phyloP scores from a whole-genome alignment of 2,329 filamentous ascomycete species.

The Cytospora paraplurivora region DNA sequence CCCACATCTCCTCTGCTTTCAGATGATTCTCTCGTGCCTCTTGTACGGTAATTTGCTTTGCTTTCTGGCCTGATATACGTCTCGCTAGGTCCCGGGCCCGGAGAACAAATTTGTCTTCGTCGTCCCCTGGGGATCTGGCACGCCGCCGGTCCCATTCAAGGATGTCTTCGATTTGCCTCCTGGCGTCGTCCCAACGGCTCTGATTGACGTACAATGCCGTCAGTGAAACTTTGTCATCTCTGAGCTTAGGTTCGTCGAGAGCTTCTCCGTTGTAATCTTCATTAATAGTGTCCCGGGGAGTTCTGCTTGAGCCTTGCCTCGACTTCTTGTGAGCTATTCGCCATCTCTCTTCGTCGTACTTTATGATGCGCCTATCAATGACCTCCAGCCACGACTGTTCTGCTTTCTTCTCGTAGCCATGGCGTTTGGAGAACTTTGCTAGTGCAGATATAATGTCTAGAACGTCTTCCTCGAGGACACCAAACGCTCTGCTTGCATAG shows the following conservation, averaged over 20 bases:
- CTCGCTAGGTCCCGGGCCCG: no score
- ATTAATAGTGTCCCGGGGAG: background rate
- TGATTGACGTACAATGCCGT: background rate
- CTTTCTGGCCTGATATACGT: no score
- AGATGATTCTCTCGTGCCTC: no score
- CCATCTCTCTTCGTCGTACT: background rate
- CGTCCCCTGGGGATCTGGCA: background rate
- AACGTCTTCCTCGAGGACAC: background rate
- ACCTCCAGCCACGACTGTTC: constrained; percentile 3
- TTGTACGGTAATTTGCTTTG: no score
- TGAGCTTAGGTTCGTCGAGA: background rate
- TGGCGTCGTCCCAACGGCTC: background rate
- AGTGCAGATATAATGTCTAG: background rate
- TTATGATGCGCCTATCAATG: constrained; percentile 7
- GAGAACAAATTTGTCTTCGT: background rate
- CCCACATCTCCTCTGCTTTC: no score
- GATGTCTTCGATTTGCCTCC: background rate
- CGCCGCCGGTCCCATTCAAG: background rate
- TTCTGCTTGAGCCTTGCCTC: background rate
- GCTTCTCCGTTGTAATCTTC: background rate
- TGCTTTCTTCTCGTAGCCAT: background rate
- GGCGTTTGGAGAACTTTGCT: background rate
- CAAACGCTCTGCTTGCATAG: background rate
- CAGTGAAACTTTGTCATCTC: background rate
- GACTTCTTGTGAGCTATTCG: background rate